These are phyloP conservation scores for Erythrophleum ivorense DNA, from an alignment of 331 rosid genomes.

Conservation along the genomic window DNA sequence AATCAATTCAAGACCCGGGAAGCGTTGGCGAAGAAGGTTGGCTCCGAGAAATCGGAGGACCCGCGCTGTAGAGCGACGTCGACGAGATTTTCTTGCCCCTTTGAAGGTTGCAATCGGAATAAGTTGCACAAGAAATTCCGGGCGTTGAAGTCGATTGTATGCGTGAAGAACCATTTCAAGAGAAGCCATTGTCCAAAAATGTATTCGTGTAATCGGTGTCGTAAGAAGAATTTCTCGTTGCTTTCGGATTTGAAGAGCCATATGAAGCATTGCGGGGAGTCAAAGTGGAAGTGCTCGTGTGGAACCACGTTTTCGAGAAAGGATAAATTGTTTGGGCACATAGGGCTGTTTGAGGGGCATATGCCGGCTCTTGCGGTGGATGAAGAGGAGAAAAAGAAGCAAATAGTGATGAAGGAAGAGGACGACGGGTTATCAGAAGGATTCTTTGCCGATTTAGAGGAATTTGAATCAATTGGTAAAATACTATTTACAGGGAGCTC, in stretches of 20 bases:
- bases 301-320: conserved; percentile 77
- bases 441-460: conserved; percentile 48
- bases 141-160: conserved; percentile 65
- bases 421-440: conserved; percentile 53
- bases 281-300: conserved; percentile 74
- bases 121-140: conserved; percentile 58
- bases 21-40: conserved; percentile 56
- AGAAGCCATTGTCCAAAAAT: conserved; percentile 84
- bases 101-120: conserved; percentile 65
- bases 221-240: conserved; percentile 71
- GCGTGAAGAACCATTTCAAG: conserved; percentile 79
- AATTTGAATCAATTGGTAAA: conserved; percentile 51
- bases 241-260: conserved; percentile 78
- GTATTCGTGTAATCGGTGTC: conserved; percentile 66
- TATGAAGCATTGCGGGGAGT: conserved; percentile 68
- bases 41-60: not conserved
- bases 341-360: conserved; percentile 73
- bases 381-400: conserved; percentile 48
- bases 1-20: conserved; percentile 65
- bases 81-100: conserved; percentile 66
- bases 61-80: not conserved
- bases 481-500: conserved; percentile 41
- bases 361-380: conserved; percentile 58
- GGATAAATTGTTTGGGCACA: conserved; percentile 75
- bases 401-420: not conserved